A percentile compares a stretch with the other conserved stretches of the same genome.
Evolutionary conservation across 768 basidiomycete species (phyloP).

Genomic region (Xerocomellus dryophilus): DNA sequence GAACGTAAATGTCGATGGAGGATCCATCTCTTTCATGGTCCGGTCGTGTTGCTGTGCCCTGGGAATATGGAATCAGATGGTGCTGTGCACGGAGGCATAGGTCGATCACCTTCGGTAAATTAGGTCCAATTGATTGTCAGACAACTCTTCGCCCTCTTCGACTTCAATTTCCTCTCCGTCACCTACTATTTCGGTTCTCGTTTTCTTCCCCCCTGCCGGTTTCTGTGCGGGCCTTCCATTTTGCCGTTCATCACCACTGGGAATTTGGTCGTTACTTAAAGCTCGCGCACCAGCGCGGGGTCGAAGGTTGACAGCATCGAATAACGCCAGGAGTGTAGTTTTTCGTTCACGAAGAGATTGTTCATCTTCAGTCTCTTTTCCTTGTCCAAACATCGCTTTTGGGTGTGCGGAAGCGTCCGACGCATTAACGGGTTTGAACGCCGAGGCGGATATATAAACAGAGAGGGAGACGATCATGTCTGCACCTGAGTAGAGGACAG

Average conservation of each 20-base stretch:
- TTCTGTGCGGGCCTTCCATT: slow-evolving; percentile 39
- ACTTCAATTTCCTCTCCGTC: slow-evolving; percentile 82
- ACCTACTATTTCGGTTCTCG: slow-evolving; percentile 65
- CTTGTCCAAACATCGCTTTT: slow-evolving; percentile 61
- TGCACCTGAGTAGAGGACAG: slow-evolving; percentile 65
- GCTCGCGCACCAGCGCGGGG: slow-evolving; percentile 51
- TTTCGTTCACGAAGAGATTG: slow-evolving; percentile 79
- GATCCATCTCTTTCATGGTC: slow-evolving; percentile 77
- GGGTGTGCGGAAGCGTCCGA: slow-evolving; percentile 28
- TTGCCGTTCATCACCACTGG: slow-evolving; percentile 35
- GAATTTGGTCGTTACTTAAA: slow-evolving; percentile 25
- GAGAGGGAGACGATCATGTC: slow-evolving; percentile 76
- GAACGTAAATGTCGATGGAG: slow-evolving; percentile 70
- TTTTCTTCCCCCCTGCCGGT: slow-evolving; percentile 38
- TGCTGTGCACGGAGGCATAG: background rate
- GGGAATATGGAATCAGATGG: slow-evolving; percentile 7
- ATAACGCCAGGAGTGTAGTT: slow-evolving; percentile 65
- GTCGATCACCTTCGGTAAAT: slow-evolving; percentile 77
- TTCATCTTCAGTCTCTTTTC: slow-evolving; percentile 77
- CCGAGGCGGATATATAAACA: slow-evolving; percentile 63
- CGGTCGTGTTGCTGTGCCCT: slow-evolving; percentile 86
- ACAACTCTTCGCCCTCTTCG: slow-evolving; percentile 79
- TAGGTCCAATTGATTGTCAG: slow-evolving; percentile 72
- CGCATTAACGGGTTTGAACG: slow-evolving; percentile 54
- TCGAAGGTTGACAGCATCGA: slow-evolving; percentile 67